Base-by-base conservation (phyloP, 164 flowering plant genomes). In the Cinnamomum micranthum region DNA sequence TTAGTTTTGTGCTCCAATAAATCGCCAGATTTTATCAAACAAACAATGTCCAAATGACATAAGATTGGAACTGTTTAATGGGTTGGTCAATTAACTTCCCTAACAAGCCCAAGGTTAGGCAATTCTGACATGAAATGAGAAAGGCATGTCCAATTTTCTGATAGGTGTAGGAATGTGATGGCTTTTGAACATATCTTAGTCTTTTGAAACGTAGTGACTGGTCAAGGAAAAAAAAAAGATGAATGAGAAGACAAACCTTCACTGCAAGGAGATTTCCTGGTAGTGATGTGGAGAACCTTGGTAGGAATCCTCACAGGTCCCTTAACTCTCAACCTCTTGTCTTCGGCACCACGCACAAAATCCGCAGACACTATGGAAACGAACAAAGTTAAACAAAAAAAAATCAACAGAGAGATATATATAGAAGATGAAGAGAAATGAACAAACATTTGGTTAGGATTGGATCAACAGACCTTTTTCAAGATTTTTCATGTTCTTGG, bases 301-400 rank as follows among this genome's bases (percentile, higher is more conserved):
- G 97, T 95, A 9, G 97, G 98, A 85, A 95, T 93, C 58, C 98
- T 89, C 70, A 95, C 97, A 1, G 98, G 98, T 80, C 98, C 97
- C 83, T 92, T 94, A 6, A 92, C 98, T 74, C 81, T 86, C 68
- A 92, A 84, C 50, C 81, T 76, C 86, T 95, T 95, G 76, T 93
- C 92, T 89, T 95, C 93, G 41, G 94, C 98, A 69, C 98, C 98
- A 51, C 90, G 91, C 33, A 95, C 93, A 73, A 93, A 81, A 79
- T 90, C 97, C 6, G 91, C 78, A 78, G 94, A 93, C 20, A 93
- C 96, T 93, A 65, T 15, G 35, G 12, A 60, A 66, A 76, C 2
- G 2, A 33, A 11, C 50, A 15, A 72, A 1, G 10, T 20, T 28
- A 7, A 24, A 65, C 23, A 15, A 62, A 11, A 60, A 60, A 19